Conservation (phyloP, 1,284 basidiomycete species). For the Xerocomus nothofagi region DNA sequence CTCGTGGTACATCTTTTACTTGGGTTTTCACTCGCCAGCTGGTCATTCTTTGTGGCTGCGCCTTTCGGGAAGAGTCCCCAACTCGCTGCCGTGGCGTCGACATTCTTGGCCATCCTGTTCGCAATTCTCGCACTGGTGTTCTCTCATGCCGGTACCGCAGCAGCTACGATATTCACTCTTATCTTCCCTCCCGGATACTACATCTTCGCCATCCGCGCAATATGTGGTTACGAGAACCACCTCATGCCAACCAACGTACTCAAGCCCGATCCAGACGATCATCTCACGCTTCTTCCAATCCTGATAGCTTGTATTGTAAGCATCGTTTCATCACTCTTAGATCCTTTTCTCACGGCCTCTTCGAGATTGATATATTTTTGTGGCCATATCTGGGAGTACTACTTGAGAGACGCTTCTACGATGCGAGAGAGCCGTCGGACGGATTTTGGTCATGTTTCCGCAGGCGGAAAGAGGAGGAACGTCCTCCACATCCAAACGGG, state of each 20-base stretch:
- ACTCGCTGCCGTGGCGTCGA: constrained; percentile 67
- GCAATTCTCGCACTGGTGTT: constrained; percentile 70
- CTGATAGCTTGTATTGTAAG: constrained; percentile 64
- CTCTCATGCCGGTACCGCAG: constrained; percentile 43
- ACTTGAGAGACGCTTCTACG: constrained; percentile 63
- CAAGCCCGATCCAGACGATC: constrained; percentile 58
- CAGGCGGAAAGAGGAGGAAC: constrained; percentile 17
- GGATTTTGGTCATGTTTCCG: constrained; percentile 33
- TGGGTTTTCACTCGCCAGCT: constrained; percentile 66
- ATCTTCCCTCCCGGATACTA: constrained; percentile 77
- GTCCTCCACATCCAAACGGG: constrained; percentile 37
- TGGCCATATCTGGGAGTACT: constrained; percentile 66
- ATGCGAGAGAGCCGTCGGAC: constrained; percentile 46
- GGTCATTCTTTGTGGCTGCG: constrained; percentile 67
- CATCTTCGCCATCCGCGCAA: constrained; percentile 66
- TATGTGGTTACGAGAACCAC: constrained; percentile 67
- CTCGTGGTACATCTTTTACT: constrained; percentile 66
- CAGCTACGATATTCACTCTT: constrained; percentile 62
- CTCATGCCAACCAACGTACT: constrained; percentile 51
- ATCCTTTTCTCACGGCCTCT: neutral
- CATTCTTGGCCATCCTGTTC: constrained; percentile 63
- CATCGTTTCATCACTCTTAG: constrained; percentile 6
- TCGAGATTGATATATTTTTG: constrained; percentile 65
- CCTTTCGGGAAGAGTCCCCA: constrained; percentile 75
- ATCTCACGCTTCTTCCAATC: constrained; percentile 57